Base-by-base conservation (phyloP, 805 yeast species). In the Candida stauntonica region DNA sequence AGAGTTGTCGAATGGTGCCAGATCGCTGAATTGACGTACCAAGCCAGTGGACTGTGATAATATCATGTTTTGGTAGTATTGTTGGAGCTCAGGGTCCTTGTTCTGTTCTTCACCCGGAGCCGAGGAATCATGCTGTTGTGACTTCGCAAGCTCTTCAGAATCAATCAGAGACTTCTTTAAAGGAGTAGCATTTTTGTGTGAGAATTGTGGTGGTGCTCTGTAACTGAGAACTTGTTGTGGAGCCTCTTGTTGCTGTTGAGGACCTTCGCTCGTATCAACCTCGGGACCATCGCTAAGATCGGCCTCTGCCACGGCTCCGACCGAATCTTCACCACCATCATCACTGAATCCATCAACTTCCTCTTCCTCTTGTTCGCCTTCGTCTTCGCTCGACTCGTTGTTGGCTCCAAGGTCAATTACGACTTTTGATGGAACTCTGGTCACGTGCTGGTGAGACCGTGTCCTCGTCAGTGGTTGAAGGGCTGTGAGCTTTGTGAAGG, bases 21-120 rank as follows among this genome's bases (percentile, higher is more conserved):
- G 19, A 17, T 58, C 60, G 17, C 59, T 61, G 41, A 66, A 63
- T 5, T 62, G 63, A 36, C 68, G 54, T 26, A 72, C 77, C 28
- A 68, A 63, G 0, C 79, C 79, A 0, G 76, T 72, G 0, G 79
- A 72, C 46, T 74, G 79, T 3, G 79, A 73, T 5, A 73, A 57
- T 7, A 68, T 66, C 66, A 66, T 63, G 37, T 58, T 57, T n/a
- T 68, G 70, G 31, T 62, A 53, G 41, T 63, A 66, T 30, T 63
- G 59, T 18, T 59, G 58, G 2, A 45, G 46, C 16, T 50, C 52
- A 14, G 34, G 31, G 3, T 37, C 38, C 36, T 31, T 39, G 18
- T 35, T 28, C 18, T 24, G 17, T 18, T 15, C 28, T 26, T 11
- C 24, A 8, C 24, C 24, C 5, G 28, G n/a, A 6, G 8, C 14